Evolutionary conservation across 768 basidiomycete genomes (phyloP).

Genomic region (Boletus huronensis): DNA sequence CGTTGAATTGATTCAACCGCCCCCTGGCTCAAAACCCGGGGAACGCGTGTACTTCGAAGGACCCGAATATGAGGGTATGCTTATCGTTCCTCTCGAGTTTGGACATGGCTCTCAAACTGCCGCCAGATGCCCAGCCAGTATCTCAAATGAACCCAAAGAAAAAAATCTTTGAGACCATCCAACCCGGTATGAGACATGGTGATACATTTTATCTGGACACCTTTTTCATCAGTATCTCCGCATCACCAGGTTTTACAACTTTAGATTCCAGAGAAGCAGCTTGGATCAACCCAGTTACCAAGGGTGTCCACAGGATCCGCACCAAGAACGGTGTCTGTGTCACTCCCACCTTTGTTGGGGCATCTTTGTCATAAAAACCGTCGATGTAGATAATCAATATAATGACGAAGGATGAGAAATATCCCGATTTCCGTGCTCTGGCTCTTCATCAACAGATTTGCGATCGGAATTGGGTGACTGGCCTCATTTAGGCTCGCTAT

Average conservation of each 20-base stretch:
- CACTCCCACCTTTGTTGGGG: conserved; percentile 80
- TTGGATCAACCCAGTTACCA: conserved; percentile 84
- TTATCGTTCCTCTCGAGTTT: neutral
- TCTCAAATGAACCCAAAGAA: conserved; percentile 96
- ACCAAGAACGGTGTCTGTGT: conserved; percentile 81
- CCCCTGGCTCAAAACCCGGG: conserved; percentile 80
- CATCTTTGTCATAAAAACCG: conserved; percentile 74
- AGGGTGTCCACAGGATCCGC: conserved; percentile 77
- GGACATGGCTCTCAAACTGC: neutral
- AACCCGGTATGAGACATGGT: conserved; percentile 57
- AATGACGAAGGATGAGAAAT: neutral
- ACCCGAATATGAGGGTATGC: conserved; percentile 73
- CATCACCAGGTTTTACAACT: conserved; percentile 72
- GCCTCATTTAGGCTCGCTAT: conserved; percentile 3
- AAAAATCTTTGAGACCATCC: conserved; percentile 97
- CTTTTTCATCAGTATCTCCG: neutral
- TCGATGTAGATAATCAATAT: conserved; percentile 7
- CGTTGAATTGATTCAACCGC: conserved; percentile 89
- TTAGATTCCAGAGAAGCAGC: conserved; percentile 76
- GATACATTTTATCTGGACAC: conserved; percentile 2
- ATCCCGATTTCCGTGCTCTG: neutral
- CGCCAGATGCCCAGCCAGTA: conserved; percentile 59
- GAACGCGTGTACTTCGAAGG: conserved; percentile 97
- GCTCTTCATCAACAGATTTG: neutral
- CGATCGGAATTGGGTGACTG: neutral